A percentile compares a stretch with the other conserved stretches of the same genome.
These are phyloP conservation scores for Geopyxis carbonaria DNA, from an alignment of 495 filamentous ascomycete species.

Conservation along the genomic window DNA sequence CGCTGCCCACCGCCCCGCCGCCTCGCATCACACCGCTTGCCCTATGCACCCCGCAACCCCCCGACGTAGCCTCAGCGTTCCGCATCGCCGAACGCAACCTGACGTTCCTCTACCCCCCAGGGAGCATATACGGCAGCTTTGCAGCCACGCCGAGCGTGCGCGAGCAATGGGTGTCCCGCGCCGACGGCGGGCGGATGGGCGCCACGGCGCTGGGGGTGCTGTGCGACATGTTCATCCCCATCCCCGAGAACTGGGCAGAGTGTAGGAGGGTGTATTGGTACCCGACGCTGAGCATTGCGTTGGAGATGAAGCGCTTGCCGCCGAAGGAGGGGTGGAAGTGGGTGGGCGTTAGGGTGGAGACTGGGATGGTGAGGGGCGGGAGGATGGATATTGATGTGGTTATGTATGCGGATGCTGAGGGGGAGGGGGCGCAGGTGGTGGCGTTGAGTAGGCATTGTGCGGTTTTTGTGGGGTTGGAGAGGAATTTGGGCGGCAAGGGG, in stretches of 20 bases:
- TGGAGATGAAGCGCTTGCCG: conserved; percentile 49
- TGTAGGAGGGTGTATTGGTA: conserved; percentile 43
- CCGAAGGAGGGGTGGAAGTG: conserved; percentile 44
- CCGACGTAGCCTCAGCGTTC: too few relatives aligned
- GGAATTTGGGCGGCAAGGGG: too few relatives aligned
- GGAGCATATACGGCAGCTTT: conserved; percentile 1
- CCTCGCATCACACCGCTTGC: too few relatives aligned
- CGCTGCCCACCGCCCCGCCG: too few relatives aligned
- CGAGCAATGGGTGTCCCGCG: conserved; percentile 20
- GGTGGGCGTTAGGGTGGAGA: conserved; percentile 42
- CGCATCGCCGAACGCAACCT: conserved; percentile 10
- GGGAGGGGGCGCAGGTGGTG: conserved; percentile 38
- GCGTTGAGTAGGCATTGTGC: conserved; percentile 47
- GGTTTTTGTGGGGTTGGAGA: conserved; percentile 37
- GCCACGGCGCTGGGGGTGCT: conserved; percentile 8
- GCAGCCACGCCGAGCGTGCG: conserved; percentile 8
- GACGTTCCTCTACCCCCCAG: conserved; percentile 2
- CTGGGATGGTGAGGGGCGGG: conserved; percentile 43
- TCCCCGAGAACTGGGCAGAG: conserved; percentile 20
- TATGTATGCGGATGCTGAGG: too few relatives aligned
- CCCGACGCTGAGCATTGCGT: conserved; percentile 53
- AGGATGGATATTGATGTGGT: conserved; percentile 48
- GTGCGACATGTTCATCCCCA: conserved; percentile 14
- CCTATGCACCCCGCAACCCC: too few relatives aligned
- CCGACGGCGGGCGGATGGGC: conserved; percentile 8